Base-by-base conservation (phyloP, 495 filamentous ascomycete genomes). In the Aspergillus panamensis region DNA sequence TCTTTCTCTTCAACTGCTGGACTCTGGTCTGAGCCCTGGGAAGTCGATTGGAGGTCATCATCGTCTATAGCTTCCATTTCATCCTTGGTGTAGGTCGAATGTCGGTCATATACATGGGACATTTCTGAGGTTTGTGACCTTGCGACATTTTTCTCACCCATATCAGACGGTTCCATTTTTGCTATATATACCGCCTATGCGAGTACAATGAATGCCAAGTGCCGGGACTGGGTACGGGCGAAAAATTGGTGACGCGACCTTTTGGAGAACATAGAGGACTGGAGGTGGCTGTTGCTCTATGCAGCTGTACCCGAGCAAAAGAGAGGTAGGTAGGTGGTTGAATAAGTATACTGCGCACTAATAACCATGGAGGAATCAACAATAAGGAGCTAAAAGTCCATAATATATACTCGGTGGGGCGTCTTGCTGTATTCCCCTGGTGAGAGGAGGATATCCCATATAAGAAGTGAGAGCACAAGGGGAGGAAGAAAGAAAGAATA, bases 1-100 rank as follows among this genome's bases (percentile, higher is more conserved):
- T 67, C 59, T 47, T 69, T 66, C 6, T 63, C 65, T 31, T 66
- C 62, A 1, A 60, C 21, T 5, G 51, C 37, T 13, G 45, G 57
- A 13, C 21, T 13, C 10, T 48, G 40, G 8, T 56, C 51, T 29
- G 51, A 52, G 40, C 16, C 35, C n/a, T 49, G 54, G 6, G 58
- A 61, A 39, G 56, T 44, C 8, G 55, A 61, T 3, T 59, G 54
- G 14, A 43, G 42, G 33, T 60, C 37, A 39, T 57, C 49, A 17
- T 52, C 32, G 12, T 54, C 48, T 13, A 25, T 45, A 16, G 32
- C 37, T 47, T 10, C 1, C 6, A 13, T 47, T 31, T 47, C 17
- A 1, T 40, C 40, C 16, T 40, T 47, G 31, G 14, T 10, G 20
- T 13, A 19, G 8, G n/a, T 21, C 17, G 42, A 3, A 21, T 45